Evolutionary conservation across 2,329 filamentous ascomycete genomes (phyloP), one percentile per base, ranked within the genome.

Genomic region (Fusarium incarnatum): DNA sequence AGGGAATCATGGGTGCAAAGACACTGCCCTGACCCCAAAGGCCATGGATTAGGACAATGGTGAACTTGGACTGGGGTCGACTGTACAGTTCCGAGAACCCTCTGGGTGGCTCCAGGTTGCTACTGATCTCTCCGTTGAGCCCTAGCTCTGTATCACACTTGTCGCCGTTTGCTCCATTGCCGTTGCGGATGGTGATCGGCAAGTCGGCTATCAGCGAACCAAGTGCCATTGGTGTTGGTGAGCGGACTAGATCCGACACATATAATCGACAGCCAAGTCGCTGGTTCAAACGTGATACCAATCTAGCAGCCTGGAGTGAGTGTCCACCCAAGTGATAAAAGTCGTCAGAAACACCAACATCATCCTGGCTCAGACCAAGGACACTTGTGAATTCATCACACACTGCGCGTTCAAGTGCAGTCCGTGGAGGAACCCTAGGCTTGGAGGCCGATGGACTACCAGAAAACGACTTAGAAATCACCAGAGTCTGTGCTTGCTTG

Each of bases 21-120:
- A 52, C 32, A 25, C 48, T 52, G 32, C 30, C 48, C 16, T 52
- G 48, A 11, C 48, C 48, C 48, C 48, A 52, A 37, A 52, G 48
- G 20, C 48, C 48, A 27, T 52, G 48, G 16, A 52, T 27, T 6
- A 52, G 48, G 20, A 52, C 48, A 25, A 52, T 52, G 32, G 48
- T 52, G 32, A 52, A 40, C 48, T 52, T 52, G 22, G 48, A 52
- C 32, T 40, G 48, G 6, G 48, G 22, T 27, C 32, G 48, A n/a
- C 22, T 23, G 10, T 40, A 40, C 8, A 52, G 32, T 27, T 52
- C 48, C 48, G 48, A 52, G 22, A 37, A 37, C 22, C 48, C 20
- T 27, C 48, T 52, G 9, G n/a, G 46, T 49, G 28, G n/a, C 28
- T 34, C n/a, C 4, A 32, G 13, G n/a, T 8, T 49, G 5, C 23